Conservation (phyloP, 2,329 filamentous ascomycete species). For the Venturia carpophila region DNA sequence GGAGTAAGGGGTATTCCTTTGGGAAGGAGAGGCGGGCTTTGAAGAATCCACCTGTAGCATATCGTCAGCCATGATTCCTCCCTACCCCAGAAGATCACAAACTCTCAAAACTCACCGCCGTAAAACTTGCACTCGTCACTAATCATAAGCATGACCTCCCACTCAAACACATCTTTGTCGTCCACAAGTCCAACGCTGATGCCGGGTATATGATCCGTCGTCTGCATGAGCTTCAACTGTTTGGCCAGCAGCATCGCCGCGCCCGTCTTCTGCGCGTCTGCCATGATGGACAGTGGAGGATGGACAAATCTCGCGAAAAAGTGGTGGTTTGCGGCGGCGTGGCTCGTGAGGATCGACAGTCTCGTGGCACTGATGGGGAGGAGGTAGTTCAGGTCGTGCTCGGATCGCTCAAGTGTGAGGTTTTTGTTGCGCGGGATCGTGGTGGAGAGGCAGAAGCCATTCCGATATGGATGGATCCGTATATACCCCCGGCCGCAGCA, state of each 20-base stretch:
- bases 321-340: not conserved
- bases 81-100: not conserved
- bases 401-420: not conserved
- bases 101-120: slow-evolving; percentile 56
- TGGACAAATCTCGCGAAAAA: not conserved
- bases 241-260: slow-evolving; percentile 68
- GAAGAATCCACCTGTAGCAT: slow-evolving; percentile 73
- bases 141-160: slow-evolving; percentile 99
- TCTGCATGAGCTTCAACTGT: slow-evolving; percentile 92
- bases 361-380: too few species aligned
- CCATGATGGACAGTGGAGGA: not conserved
- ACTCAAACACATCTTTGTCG: slow-evolving; percentile 84
- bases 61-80: not conserved
- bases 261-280: slow-evolving; percentile 9
- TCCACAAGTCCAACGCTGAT: slow-evolving; percentile 86
- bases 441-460: too few species aligned
- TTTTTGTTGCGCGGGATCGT: not conserved
- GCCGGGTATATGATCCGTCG: slow-evolving; percentile 80
- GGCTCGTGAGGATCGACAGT: too few species aligned
- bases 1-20: slow-evolving; percentile 73
- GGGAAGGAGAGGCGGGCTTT: slow-evolving; percentile 79
- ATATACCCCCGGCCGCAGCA: not conserved
- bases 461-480: not conserved
- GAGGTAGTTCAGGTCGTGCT: not conserved
- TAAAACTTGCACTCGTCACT: slow-evolving; percentile 90